Base-by-base conservation (phyloP, 2,329 filamentous ascomycete species). In the Diplodia seriata region DNA sequence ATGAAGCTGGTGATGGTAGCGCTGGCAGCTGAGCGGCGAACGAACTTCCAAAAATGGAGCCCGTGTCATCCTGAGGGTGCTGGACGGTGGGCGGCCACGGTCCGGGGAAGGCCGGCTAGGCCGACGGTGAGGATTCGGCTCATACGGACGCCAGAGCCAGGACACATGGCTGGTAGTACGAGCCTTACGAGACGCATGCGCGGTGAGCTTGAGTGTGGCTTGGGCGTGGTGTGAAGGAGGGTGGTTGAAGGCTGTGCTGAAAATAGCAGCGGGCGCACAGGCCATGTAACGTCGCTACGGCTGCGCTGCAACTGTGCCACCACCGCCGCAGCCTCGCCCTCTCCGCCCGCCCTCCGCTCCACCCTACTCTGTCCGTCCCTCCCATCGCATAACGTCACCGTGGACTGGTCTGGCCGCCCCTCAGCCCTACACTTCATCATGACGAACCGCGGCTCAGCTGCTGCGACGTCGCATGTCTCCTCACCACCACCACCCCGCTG, bases 231-330 rank as follows among this genome's bases (percentile, higher is more conserved):
- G 57, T 62, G 57, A 50, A 50, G 57, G 11, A 18, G n/a, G 36
- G 23, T 33, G 56, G 40, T 33, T 38, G 20, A 8, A 23, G 57
- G 57, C 54, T 43, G n/a, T 26, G 43, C 59, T 18, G n/a, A 63
- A 63, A 63, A 63, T 63, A 63, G 59, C 47, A 63, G 43, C 29
- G 29, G 12, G 59, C 59, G 59, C 59, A 51, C 59, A 23, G 57
- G 23, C 59, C 29, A 49, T 63, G 59, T 31, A 63, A 36, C 33
- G 33, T 36, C 33, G 33, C 33, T 36, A 11, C 33, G 1, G 11
- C 31, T 62, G 59, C 43, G 36, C 43, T 12, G 26, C 23, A 26
- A 15, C 57, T 36, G 23, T 23, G n/a, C 43, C 59, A 50, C 31
- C 47, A 31, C 59, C 47, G 14, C 29, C 43, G 12, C 59, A 36